Base-by-base conservation (phyloP, 2,329 filamentous ascomycete species). In the Amauroascus niger region DNA sequence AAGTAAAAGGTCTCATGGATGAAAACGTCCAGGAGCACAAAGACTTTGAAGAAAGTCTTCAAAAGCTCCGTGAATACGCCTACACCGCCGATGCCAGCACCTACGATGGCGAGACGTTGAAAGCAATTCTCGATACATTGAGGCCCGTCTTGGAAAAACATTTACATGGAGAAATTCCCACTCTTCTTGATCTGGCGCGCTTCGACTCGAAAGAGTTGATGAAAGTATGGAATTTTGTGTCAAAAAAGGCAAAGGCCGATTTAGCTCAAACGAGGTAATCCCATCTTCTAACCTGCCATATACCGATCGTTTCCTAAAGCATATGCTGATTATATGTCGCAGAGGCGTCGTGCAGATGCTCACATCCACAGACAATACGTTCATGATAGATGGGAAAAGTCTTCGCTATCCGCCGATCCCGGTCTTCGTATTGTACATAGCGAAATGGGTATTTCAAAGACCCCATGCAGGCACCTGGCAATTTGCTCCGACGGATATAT, bases 21-120 rank as follows among this genome's bases (percentile, higher is more conserved):
- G 41, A 56, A 9, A 67, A 66, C 52, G 57, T 67, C n/a, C 62
- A 65, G 49, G 63, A 69, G 56, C 67, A 69, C 52, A 45, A 33
- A 40, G 55, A 55, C 14, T 61, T 63, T 44, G 57, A 59, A 26
- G 56, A 57, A 26, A 55, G 58, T 3, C 51, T 63, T 6, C 51
- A 60, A 28, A 55, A 58, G 28, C 62, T 62, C 32, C 49, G 56
- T 18, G 55, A 57, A 39, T 62, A 61, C 48, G 53, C 59, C n/a
- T 59, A 56, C 49, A 45, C 55, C 18, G 59, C 58, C 11, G 58
- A 58, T 46, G 44, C 60, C 11, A 54, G 56, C 5, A 55, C 57
- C 33, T 63, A 58, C 44, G 54, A 60, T 26, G 61, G 61, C 26
- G 47, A 53, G 22, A 61, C 44, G 6, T 46, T 63, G 32, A 54